Base-by-base conservation (phyloP, 2,329 filamentous ascomycete genomes). In the Lecanoromycetidae sp. region DNA sequence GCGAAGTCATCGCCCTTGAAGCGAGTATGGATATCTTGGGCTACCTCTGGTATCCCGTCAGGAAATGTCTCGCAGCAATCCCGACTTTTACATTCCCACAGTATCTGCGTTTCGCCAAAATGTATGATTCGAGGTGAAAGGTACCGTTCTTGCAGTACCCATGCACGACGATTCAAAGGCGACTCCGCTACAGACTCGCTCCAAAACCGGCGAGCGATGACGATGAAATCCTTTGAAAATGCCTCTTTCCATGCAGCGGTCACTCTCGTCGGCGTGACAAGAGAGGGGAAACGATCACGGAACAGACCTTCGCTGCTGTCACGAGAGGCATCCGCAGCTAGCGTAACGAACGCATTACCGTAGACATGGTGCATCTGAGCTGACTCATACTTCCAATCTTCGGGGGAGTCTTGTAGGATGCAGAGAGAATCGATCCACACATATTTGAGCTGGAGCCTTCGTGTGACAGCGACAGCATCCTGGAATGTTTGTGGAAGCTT, bases 71-170 rank as follows among this genome's bases (percentile, higher is more conserved):
- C 43, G 43, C 30, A 42, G 13, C 33, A 20, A n/a, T 41, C 38
- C 37, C 22, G 20, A 7, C 20, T 34, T 15, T 29, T 20, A 20
- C 44, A 47, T 34, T 47, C 44, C n/a, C 22, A 47, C 19, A 26
- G 33, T 8, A 47, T 13, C 13, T 25, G 20, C 4, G 23, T 12
- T 9, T 30, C 5, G 37, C 26, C 25, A 22, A 42, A 42, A 15
- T 40, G 44, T 5, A 42, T 23, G 10, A 27, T 41, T n/a, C 36
- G 17, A 9, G 35, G 35, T 10, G 44, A 40, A 4, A 47, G 26
- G 15, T 26, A 22, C 15, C 34, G 34, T 27, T 47, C 44, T 47
- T 47, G 25, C 15, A 42, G 20, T 22, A 47, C 44, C 44, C 44
- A 47, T 3, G 19, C 44, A 13, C 44, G 35, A 9, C 35, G 27